Evolutionary conservation across 768 basidiomycete genomes (phyloP), one percentile per base, ranked within the genome.

Genomic region (Ramaria rubella): DNA sequence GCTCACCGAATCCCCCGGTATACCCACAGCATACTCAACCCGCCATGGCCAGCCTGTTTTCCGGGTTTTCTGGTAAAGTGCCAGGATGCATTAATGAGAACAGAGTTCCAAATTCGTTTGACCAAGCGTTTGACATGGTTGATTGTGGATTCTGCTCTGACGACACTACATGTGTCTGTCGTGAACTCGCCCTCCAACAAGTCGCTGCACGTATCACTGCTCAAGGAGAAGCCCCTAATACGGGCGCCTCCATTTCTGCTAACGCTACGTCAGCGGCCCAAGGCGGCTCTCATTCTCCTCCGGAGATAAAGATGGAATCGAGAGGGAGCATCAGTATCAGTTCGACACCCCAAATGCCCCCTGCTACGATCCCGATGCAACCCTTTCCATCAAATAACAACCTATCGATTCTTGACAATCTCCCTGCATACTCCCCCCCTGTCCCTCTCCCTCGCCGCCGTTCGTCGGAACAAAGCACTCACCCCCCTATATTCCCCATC

Each of bases 91-190:
- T 38, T 9, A 56, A 56, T 33, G 55, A 56, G 31, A 54, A 43
- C 21, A 34, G 52, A 40, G 46, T 26, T 2, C 15, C 9, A 1
- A n/a, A 30, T 34, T 56, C 54, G 7, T 58, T 69, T 71, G 60
- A 64, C 68, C 30, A 64, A 65, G 64, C 70, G 11, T 77, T 81
- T 55, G 71, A 77, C 14, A 64, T 77, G 4, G 80, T 83, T 60
- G 77, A 79, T 57, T 94, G 91, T 66, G 86, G 89, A 2, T 82
- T 91, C 68, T 94, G 92, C 67, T 79, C 72, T 57, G 81, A 83
- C 43, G 77, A 77, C 58, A 78, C 78, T 15, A 79, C 83, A 38
- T 94, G 92, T 64, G 79, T 93, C 42, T 94, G 91, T 68, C 80
- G 81, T 54, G 87, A 89, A 66, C 73, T 86, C 43, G 77, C 78